Evolutionary conservation across 192 early-diverging fungal species (phyloP).

Genomic region (Linnemannia hyalina): DNA sequence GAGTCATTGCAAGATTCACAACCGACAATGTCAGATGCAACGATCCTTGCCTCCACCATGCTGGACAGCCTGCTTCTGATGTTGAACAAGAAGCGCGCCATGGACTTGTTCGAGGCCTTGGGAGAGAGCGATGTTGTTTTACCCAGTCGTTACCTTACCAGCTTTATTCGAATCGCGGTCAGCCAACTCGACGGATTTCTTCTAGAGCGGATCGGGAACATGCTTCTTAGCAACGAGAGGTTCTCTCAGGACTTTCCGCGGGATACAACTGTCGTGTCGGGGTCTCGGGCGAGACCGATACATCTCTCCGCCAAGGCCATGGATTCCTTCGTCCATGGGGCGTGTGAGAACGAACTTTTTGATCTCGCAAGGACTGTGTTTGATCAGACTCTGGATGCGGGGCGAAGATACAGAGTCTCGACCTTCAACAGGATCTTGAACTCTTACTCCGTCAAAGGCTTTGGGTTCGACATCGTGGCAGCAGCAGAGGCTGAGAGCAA

Average conservation of each 20-base stretch:
- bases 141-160: conserved; percentile 1
- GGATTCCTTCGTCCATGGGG: conserved; percentile 43
- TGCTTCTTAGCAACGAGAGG: conserved; percentile 26
- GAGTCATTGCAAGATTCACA: not conserved
- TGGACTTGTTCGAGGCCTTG: conserved; percentile 21
- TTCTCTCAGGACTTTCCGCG: not conserved
- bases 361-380: conserved; percentile 46
- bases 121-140: conserved; percentile 5
- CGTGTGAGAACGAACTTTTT: conserved; percentile 28
- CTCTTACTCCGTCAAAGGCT: conserved; percentile 39
- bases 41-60: conserved; percentile 18
- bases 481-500: conserved; percentile 16
- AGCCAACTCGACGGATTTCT: conserved; percentile 2
- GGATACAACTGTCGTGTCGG: not conserved
- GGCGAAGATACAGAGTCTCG: conserved; percentile 15
- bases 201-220: conserved; percentile 35
- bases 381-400: conserved; percentile 26
- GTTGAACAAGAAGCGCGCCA: not conserved
- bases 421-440: conserved; percentile 45
- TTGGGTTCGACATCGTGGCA: conserved; percentile 49
- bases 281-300: conserved; percentile 5
- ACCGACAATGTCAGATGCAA: not conserved
- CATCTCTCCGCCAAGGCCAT: conserved; percentile 24
- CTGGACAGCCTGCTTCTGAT: conserved; percentile 24
- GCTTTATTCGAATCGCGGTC: conserved; percentile 25